Percentiles rank a stretch among this genome's conserved stretches.
These are phyloP conservation scores for Aspergillus sp. DNA, from an alignment of 2,329 filamentous ascomycete species.

Conservation along the genomic window DNA sequence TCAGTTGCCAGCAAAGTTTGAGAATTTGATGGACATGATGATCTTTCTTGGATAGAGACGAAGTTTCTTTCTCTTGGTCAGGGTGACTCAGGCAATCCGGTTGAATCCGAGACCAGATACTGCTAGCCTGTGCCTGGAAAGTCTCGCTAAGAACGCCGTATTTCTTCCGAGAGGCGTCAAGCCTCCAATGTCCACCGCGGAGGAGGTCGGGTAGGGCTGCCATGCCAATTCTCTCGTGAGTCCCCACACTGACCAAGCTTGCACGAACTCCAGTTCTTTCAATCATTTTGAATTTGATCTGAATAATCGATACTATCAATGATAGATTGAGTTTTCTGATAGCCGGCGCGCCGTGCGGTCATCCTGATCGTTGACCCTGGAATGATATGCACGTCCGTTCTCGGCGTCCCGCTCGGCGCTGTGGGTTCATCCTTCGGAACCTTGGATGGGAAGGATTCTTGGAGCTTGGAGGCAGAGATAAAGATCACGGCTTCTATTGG, in stretches of 20 bases:
- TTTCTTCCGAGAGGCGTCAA: slow-evolving; percentile 4
- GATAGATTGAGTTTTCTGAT: not conserved
- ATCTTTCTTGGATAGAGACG: not conserved
- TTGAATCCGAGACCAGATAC: not conserved
- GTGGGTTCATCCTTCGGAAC: not conserved
- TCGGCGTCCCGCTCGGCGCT: not conserved
- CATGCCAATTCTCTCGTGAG: not conserved
- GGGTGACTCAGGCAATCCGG: not conserved
- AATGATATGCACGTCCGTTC: not conserved
- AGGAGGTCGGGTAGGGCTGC: slow-evolving; percentile 2
- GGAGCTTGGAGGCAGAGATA: slow-evolving; percentile 28
- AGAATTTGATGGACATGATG: not conserved
- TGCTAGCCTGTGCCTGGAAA: not conserved
- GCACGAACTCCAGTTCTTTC: not conserved
- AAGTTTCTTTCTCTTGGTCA: not conserved
- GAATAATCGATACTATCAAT: not conserved
- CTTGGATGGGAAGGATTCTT: not conserved
- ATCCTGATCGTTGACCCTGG: not conserved
- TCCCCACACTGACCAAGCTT: not conserved
- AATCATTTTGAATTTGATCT: not conserved
- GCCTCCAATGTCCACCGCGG: not conserved
- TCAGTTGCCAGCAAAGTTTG: not conserved
- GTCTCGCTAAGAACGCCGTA: not conserved
- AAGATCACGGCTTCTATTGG: slow-evolving; percentile 30
- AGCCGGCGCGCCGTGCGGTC: not conserved